Evolutionary conservation across 2,329 filamentous ascomycete species (phyloP), one percentile per base, ranked within the genome.

Genomic region (Trichoderma hamatum): DNA sequence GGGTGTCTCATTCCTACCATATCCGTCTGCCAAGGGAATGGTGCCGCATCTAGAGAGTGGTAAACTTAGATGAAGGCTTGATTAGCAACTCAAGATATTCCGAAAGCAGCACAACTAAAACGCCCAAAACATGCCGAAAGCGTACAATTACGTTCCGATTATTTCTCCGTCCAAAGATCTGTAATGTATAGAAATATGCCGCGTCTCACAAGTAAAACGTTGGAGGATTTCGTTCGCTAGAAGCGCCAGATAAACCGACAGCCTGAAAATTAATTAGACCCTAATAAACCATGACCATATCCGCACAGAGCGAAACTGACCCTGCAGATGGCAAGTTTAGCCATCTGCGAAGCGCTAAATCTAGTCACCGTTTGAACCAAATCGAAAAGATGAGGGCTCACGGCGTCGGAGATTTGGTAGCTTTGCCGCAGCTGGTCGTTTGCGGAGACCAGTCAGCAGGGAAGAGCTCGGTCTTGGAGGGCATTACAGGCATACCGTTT

Each of bases 401-500:
- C 11, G 62, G 62, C 3, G 51, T 65, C 3, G 62, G 51, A 4
- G 62, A 65, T 4, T n/a, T 65, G 62, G 21, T 65, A 5, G 34
- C 62, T 26, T 73, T 84, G 0, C 84, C 83, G 1, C 81, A 84
- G 67, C 72, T 86, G n/a, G 81, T 87, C 3, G 84, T 87, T n/a
- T 85, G 82, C 64, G 86, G 87, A 6, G 82, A 87, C 65, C 85
- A 87, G 71, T 85, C 83, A 0, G 81, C 82, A 2, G 86, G 86
- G 1, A 89, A 89, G 72, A 87, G 83, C 55, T 87, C 85, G 0
- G 84, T 88, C 0, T 78, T 90, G 0, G 85, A 89, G 70, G 85
- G 84, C 0, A 82, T 90, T 24, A 85, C 86, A 0, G 81, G 83
- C 7, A 82, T 89, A 1, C 80, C 82, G 0, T 89, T 89, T 65